Base-by-base conservation (phyloP, 1,139 yeast species). In the Geotrichum phurueaensis region DNA sequence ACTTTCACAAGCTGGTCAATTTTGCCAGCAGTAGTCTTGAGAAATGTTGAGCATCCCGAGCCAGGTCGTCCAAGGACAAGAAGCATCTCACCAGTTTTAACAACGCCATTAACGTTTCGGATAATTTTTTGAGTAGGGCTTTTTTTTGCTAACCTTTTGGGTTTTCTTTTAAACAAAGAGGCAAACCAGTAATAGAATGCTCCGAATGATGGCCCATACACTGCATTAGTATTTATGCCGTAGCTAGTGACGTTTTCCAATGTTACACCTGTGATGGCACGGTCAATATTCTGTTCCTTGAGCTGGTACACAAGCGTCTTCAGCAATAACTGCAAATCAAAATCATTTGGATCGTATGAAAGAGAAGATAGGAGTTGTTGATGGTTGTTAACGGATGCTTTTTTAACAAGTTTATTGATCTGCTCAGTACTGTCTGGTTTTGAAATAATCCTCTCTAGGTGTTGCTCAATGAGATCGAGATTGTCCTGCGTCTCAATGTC, bases 61-160 rank as follows among this genome's bases (percentile, higher is more conserved):
- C 88, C 89, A 9, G 88, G 88, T 65, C 86, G 78, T 58, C 88
- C 89, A 54, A 84, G 76, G 2, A 84, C 86, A 64, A 83, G 75
- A 54, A 81, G 76, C 83, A 83, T 80, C 68, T 84, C 87, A 62
- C 87, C 87, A 18, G 83, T 78, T 63, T 76, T 77, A 15, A 82
- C 73, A 63, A 71, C 67, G 64, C 84, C 76, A 68, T 73, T 69
- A 64, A 78, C 64, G 63, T 73, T 70, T 65, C 76, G 75, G 62
- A 84, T 76, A 58, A 84, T 80, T 59, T 78, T 74, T 70, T 83
- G 73, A 25, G 70, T 69, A 12, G 65, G 53, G 13, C 55, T 68
- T 68, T 71, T 72, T 65, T 68, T 69, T 60, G 80, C 78, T 64
- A 73, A 66, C 47, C 15, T 39, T 39, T 39, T 39, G 45, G 2